A percentile compares a stretch with the other conserved stretches of the same genome.
Evolutionary conservation across 768 basidiomycete species (phyloP).

Genomic region (Coprinopsis marcescibilis): DNA sequence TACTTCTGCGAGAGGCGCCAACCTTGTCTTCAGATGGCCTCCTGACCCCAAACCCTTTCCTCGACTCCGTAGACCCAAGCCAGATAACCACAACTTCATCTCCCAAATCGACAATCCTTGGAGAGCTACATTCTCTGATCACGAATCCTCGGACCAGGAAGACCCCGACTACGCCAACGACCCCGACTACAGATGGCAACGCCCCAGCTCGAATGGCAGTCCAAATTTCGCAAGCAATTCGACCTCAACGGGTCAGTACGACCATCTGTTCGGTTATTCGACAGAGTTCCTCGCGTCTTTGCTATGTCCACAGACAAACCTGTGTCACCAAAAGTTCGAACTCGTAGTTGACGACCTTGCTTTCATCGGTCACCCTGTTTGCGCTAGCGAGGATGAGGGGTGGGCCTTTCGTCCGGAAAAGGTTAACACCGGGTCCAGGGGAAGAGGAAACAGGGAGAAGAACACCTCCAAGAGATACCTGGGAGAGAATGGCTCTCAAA

Average conservation of each 20-base stretch:
- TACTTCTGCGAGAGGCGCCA: conserved; percentile 75
- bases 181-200: conserved; percentile 44
- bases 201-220: conserved; percentile 43
- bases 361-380: conserved; percentile 94
- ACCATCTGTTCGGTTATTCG: conserved; percentile 73
- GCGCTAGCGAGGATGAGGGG: conserved; percentile 60
- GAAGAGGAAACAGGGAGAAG: conserved; percentile 50
- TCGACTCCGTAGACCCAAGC: conserved; percentile 67
- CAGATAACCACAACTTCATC: conserved; percentile 37
- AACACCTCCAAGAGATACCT: conserved; percentile 25
- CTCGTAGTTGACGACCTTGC: conserved; percentile 86
- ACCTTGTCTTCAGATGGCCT: conserved; percentile 82
- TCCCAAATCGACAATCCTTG: conserved; percentile 68
- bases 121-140: conserved; percentile 44
- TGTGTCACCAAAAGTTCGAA: conserved; percentile 95
- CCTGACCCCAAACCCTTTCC: conserved; percentile 58
- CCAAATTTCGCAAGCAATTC: conserved; percentile 32
- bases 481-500: no score
- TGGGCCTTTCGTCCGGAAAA: conserved; percentile 71
- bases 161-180: conserved; percentile 17
- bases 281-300: conserved; percentile 76
- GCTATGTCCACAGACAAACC: conserved; percentile 68
- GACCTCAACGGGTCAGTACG: conserved; percentile 45
- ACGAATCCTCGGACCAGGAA: conserved; percentile 21
- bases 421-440: conserved; percentile 41